Base-by-base conservation (phyloP, 108 stramenopile genomes). In the Cyclotella distinguenda region DNA sequence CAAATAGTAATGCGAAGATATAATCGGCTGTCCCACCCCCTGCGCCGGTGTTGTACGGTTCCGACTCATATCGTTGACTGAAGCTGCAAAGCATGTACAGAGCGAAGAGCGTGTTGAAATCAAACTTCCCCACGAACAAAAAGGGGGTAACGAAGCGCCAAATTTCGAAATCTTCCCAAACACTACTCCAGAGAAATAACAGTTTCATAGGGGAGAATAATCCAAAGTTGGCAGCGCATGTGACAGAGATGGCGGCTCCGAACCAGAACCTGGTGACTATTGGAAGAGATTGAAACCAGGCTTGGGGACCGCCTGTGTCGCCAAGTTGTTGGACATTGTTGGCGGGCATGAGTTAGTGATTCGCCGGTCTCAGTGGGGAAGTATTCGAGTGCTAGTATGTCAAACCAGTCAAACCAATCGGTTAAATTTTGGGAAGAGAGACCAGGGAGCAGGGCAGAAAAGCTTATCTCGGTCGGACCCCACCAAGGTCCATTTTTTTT, bases 11-110 rank as follows among this genome's bases (percentile, higher is more conserved):
- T 54, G 83, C 82, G 64, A 85, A 86, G 2, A 60, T 75, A 55
- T 85, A 83, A 74, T 86, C 82, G 7, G 84, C 77, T 13, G 84
- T 86, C 21, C 79, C 77, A 11, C 86, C 86, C 38, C 89, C 89
- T 0, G 83, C 95, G 15, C 95, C 95, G 13, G 91, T 95, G 70
- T 95, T 93, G 84, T 87, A 90, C 6, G 92, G 89, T 18, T 85
- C 87, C 47, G 52, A 45, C 59, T 94, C 92, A 71, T 94, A 90
- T 61, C 84, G 63, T 54, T 86, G 74, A 35, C 79, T 80, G 56
- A 86, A 90, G 25, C 64, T 70, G 6, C 82, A 72, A 49, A 89
- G 42, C 86, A 88, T 82, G 52, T 86, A 89, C 7, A 82, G 47
- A n/a, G 76, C 63, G 55, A 94, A 86, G 39, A 94, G 55, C 19